These are phyloP conservation scores for Ceratocystis cacaofunesta DNA, from an alignment of 2,329 filamentous ascomycete genomes.

Conservation along the genomic window DNA sequence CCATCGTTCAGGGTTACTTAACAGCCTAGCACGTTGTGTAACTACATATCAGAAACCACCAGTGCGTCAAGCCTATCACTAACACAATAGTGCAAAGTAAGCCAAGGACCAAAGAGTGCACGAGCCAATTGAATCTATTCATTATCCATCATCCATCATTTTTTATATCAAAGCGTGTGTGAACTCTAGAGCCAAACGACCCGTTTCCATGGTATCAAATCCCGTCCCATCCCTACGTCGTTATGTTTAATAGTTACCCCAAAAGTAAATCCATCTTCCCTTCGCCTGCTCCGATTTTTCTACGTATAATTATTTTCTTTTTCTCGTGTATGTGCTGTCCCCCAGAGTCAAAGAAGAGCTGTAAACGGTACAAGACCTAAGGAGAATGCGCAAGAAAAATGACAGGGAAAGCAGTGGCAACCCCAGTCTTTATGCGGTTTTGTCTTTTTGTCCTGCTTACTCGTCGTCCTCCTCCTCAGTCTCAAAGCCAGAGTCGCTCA, in stretches of 20 bases:
- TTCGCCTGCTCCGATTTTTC: not conserved
- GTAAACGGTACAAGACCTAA: not conserved
- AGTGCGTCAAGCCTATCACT: no score
- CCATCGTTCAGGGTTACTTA: no score
- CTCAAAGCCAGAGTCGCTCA: conserved; percentile 58
- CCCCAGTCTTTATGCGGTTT: no score
- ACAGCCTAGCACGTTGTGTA: no score
- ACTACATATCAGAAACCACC: not conserved
- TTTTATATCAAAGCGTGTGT: conserved; percentile 13
- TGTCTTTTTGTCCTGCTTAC: conserved; percentile 12
- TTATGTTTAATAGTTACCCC: not conserved
- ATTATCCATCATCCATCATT: conserved; percentile 14
- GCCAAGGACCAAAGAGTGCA: not conserved
- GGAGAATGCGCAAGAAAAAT: not conserved
- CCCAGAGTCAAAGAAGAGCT: conserved; percentile 1
- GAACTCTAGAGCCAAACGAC: conserved; percentile 15
- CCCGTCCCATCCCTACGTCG: not conserved
- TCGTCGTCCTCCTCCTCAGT: conserved; percentile 32
- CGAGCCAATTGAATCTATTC: conserved; percentile 15
- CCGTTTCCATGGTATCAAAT: conserved; percentile 15
- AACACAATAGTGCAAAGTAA: not conserved
- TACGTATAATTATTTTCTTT: not conserved
- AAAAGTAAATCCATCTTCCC: conserved; percentile 2
- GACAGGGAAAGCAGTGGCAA: not conserved
- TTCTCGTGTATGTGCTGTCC: not conserved